These are phyloP conservation scores for Cylindrodendrum hubeiense DNA, from an alignment of 2,329 filamentous ascomycete species.

Conservation along the genomic window DNA sequence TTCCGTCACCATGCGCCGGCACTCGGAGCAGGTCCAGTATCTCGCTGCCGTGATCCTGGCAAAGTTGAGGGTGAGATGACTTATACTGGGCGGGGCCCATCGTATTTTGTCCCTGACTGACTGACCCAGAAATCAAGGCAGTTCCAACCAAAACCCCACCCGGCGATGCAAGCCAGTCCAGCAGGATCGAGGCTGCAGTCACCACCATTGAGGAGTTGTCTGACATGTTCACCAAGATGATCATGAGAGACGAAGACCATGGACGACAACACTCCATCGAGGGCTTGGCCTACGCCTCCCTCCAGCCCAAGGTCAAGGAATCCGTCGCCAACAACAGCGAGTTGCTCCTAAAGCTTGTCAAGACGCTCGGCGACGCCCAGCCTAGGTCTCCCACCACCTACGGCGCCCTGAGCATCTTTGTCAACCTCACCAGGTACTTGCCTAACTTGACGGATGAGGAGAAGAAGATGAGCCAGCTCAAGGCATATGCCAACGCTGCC, in stretches of 20 bases:
- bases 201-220: conserved; percentile 76
- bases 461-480: conserved; percentile 90
- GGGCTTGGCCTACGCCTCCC: conserved; percentile 90
- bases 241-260: conserved; percentile 69
- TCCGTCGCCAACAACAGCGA: conserved; percentile 75
- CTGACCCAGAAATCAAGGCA: conserved; percentile 66
- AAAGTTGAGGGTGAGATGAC: conserved; percentile 70
- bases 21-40: conserved; percentile 72
- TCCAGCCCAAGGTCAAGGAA: conserved; percentile 89
- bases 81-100: background rate
- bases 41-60: conserved; percentile 81
- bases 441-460: conserved; percentile 88
- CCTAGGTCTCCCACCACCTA: conserved; percentile 81
- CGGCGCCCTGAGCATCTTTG: conserved; percentile 86
- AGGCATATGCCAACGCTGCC: conserved; percentile 91
- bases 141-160: conserved; percentile 59
- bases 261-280: conserved; percentile 82
- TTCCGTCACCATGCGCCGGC: conserved; percentile 70
- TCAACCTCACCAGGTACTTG: conserved; percentile 85
- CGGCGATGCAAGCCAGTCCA: conserved; percentile 53
- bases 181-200: conserved; percentile 63
- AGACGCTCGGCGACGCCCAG: conserved; percentile 68
- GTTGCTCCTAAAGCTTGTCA: conserved; percentile 78
- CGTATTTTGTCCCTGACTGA: conserved; percentile 54
- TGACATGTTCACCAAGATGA: conserved; percentile 74